Conservation (phyloP, 2,329 filamentous ascomycete species). For the Fusarium sp. region DNA sequence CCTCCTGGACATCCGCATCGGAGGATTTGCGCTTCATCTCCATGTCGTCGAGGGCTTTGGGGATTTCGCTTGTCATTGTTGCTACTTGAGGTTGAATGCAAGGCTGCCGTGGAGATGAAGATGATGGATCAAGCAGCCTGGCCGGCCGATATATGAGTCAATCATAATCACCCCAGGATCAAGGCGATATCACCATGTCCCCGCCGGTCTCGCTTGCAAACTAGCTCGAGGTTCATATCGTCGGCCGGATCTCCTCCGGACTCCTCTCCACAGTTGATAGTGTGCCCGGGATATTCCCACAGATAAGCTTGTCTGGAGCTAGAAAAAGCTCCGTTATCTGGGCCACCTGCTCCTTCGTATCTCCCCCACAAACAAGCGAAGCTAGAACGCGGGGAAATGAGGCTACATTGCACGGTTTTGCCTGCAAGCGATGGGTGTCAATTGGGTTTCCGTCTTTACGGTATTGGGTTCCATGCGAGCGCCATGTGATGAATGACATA, state of each 20-base stretch:
- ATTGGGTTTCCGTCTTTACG: background rate
- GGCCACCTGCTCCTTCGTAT: background rate
- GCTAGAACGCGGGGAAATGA: background rate
- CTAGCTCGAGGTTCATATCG: background rate
- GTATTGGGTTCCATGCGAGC: background rate
- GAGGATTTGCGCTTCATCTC: background rate
- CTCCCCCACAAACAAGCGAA: background rate
- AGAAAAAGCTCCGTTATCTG: background rate
- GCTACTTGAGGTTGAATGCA: background rate
- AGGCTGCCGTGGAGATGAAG: background rate
- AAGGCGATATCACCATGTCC: background rate
- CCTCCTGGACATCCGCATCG: background rate
- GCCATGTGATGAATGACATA: too few relatives aligned
- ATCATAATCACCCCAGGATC: background rate
- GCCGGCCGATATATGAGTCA: background rate
- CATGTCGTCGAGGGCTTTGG: background rate
- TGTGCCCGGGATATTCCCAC: background rate
- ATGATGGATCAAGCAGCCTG: background rate
- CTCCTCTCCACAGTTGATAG: background rate
- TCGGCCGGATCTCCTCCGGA: background rate
- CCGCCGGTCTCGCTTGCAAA: background rate
- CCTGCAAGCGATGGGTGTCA: background rate
- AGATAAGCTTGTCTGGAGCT: background rate
- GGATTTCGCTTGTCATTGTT: background rate
- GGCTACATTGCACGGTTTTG: background rate